Conservation (phyloP, 208 protist species). For the Wallacemonas rigidus region DNA sequence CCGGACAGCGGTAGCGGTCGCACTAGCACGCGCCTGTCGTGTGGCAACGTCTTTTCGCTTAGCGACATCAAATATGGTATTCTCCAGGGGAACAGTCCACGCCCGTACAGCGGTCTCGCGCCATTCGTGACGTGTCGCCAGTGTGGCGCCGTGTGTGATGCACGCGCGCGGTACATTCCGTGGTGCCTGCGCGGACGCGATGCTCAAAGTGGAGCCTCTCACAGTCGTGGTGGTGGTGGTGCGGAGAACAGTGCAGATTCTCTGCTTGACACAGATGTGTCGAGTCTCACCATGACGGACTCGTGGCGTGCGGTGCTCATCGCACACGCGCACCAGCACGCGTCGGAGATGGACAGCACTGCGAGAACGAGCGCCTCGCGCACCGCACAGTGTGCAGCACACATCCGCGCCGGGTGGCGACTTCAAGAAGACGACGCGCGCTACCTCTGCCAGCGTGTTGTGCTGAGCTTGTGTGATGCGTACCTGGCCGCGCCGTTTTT, state of each 20-base stretch:
- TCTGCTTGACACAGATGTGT: too few relatives aligned
- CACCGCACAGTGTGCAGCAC: neutral
- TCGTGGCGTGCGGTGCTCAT: neutral
- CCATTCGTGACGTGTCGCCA: slow-evolving; percentile 19
- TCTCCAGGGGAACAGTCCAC: slow-evolving; percentile 48
- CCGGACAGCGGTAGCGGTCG: slow-evolving; percentile 3
- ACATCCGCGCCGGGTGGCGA: neutral
- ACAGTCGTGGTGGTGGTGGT: neutral
- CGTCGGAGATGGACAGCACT: neutral
- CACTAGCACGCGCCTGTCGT: too few relatives aligned
- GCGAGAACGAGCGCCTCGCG: neutral
- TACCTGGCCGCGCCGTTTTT: slow-evolving; percentile 47
- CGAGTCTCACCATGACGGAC: neutral
- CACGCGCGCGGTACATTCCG: slow-evolving; percentile 21
- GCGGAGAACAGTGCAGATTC: neutral
- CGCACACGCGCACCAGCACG: neutral
- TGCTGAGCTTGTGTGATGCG: slow-evolving; percentile 55
- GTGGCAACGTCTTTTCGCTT: slow-evolving; percentile 25
- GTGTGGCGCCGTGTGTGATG: too few relatives aligned
- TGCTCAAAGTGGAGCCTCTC: too few relatives aligned
- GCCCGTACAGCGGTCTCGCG: slow-evolving; percentile 36
- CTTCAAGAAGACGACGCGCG: slow-evolving; percentile 21
- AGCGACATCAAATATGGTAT: slow-evolving; percentile 77
- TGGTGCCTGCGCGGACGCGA: neutral
- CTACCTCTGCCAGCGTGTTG: slow-evolving; percentile 37